Percentiles rank a stretch among this genome's conserved stretches.
Conservation (phyloP, 257 asterid species). For the Primulina huaijiensis region DNA sequence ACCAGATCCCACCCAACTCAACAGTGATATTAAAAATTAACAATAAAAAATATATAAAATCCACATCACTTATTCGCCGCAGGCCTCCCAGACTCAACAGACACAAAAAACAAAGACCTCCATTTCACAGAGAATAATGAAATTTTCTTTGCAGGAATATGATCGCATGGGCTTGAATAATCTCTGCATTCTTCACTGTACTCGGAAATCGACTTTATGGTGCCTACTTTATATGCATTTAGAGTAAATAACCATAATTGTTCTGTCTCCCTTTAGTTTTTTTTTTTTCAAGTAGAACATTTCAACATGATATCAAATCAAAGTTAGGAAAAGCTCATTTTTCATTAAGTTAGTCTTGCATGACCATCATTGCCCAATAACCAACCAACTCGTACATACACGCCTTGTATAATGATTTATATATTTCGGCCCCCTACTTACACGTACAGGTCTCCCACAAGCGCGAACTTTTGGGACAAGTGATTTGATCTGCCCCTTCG, state of each 20-base stretch:
- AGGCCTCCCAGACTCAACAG: constrained; percentile 44
- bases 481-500: not conserved
- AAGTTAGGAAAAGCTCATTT: not conserved
- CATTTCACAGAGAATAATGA: constrained; percentile 27
- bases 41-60: too few relatives aligned
- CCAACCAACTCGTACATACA: not conserved
- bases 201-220: constrained; percentile 16
- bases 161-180: constrained; percentile 13
- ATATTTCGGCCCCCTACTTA: too few relatives aligned
- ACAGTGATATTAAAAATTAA: too few relatives aligned
- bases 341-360: too few relatives aligned
- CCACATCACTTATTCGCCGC: too few relatives aligned
- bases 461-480: not conserved
- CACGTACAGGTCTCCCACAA: not conserved
- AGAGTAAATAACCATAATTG: not conserved
- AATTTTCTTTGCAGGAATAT: constrained; percentile 20
- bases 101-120: constrained; percentile 31
- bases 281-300: not conserved
- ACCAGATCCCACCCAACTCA: too few relatives aligned
- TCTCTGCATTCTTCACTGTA: constrained; percentile 23
- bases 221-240: not conserved
- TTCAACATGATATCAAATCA: not conserved
- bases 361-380: not conserved
- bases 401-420: too few relatives aligned
- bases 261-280: not conserved